Evolutionary conservation across 352 stramenopile genomes (phyloP).

Genomic region (Aphanomyces invadans): DNA sequence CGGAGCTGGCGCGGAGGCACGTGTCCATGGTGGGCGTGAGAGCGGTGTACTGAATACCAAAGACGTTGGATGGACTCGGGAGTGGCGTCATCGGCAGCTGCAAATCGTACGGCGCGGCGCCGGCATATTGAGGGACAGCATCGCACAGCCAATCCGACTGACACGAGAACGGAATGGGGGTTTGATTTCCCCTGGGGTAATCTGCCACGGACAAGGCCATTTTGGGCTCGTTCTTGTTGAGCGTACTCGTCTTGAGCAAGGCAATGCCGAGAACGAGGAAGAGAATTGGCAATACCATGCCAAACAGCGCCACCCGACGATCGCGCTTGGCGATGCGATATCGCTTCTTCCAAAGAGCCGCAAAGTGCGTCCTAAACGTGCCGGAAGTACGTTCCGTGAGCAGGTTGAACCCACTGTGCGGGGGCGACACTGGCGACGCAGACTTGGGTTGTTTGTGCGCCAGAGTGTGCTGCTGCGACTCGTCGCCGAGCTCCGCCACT

Average conservation of each 20-base stretch:
- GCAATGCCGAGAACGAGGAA: conserved; percentile 27
- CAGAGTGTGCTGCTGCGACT: conserved; percentile 51
- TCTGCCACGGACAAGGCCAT: neutral
- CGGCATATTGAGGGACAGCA: neutral
- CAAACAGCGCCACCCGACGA: conserved; percentile 26
- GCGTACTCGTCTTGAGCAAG: conserved; percentile 25
- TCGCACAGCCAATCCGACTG: too few species aligned
- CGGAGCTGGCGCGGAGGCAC: too few species aligned
- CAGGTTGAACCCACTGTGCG: conserved; percentile 27
- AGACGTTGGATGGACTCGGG: neutral
- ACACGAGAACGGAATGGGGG: neutral
- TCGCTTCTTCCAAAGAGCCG: conserved; percentile 23
- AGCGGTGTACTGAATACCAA: conserved; percentile 33
- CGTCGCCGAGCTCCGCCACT: conserved; percentile 50
- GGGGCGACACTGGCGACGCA: conserved; percentile 19
- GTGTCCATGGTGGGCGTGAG: too few species aligned
- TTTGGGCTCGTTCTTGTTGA: conserved; percentile 16
- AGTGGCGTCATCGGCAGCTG: too few species aligned
- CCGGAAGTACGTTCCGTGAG: conserved; percentile 24
- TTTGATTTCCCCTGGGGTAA: neutral
- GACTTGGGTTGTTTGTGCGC: conserved; percentile 24
- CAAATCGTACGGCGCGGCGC: too few species aligned
- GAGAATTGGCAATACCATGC: conserved; percentile 26
- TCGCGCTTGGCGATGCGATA: conserved; percentile 18
- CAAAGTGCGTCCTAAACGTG: conserved; percentile 42